Percentiles rank a stretch among this genome's conserved stretches.
Evolutionary conservation across 208 protist species (phyloP).

Genomic region (Acanthamoeba sp.): DNA sequence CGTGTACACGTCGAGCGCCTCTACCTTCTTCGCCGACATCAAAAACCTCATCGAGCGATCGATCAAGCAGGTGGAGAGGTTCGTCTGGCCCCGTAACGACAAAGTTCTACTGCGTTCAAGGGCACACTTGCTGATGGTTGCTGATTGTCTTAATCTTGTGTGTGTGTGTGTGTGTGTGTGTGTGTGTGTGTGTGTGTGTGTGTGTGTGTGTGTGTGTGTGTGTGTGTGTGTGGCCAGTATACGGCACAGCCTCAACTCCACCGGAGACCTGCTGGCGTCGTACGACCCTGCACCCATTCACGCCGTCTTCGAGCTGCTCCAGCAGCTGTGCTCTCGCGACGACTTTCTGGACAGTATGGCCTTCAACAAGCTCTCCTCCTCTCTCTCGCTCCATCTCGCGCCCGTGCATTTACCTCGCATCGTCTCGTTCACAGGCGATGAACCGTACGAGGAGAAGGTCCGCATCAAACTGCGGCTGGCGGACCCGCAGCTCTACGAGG

Average conservation of each 20-base stretch:
- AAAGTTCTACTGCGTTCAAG: too few species aligned
- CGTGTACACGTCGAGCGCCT: conserved; percentile 36
- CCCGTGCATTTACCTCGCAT: neutral
- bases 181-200: neutral
- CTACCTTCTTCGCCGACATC: conserved; percentile 45
- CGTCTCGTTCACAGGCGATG: neutral
- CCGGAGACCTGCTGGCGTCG: conserved; percentile 10
- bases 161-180: neutral
- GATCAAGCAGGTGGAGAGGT: conserved; percentile 38
- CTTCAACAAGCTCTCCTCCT: neutral
- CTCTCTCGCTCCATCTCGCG: neutral
- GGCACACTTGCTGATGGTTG: neutral
- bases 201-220: neutral
- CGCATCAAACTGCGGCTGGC: conserved; percentile 31
- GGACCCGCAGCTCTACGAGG: conserved; percentile 74
- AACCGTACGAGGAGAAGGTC: conserved; percentile 45
- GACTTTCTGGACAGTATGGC: conserved; percentile 26
- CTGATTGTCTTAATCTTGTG: too few species aligned
- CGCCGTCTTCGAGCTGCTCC: conserved; percentile 60
- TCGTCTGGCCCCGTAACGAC: too few species aligned
- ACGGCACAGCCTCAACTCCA: conserved; percentile 26
- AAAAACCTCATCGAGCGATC: conserved; percentile 72
- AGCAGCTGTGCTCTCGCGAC: conserved; percentile 65
- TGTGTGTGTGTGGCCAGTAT: neutral
- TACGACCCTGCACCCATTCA: conserved; percentile 59